Evolutionary conservation across 768 basidiomycete species (phyloP), one percentile per base, ranked within the genome.

Genomic region (Serendipita sp.): DNA sequence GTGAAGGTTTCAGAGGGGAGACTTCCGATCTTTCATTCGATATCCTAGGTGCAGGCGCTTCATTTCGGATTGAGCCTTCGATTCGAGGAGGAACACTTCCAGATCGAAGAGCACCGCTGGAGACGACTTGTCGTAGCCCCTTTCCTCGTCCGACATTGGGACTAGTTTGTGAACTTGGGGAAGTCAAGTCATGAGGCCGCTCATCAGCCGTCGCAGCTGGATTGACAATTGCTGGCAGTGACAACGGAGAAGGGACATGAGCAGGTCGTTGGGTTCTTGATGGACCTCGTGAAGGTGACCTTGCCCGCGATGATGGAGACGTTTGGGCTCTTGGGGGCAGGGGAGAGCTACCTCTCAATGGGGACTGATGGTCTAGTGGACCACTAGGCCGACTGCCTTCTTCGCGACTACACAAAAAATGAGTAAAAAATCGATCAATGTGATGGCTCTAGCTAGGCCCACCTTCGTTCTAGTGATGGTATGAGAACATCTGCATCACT

Each of bases 271-370:
- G 66, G 16, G 11, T 51, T 71, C 71, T 13, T 56, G 64, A 64
- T 69, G 69, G 62, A 4, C 76, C 75, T 33, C 73, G 81, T 42
- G 76, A 77, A 26, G 74, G 78, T 17, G 72, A 70, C 58, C 70
- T 60, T 17, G 66, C 61, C 60, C 68, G 61, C 4, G 33, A 28
- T 26, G 53, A 58, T 4, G 53, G 33, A 13, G 33, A 58, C 11
- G 53, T 58, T 11, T 28, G 33, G 26, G 53, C 24, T n/a, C 53
- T 4, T 34, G 24, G 24, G 9, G 22, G 53, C 31, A 13, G n/a
- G n/a, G 53, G 53, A 34, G 53, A 58, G 53, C 17, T 58, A 11
- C 26, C 53, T 26, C 53, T 22, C 31, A 58, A 33, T 4, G 53
- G 30, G 26, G 26, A n/a, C 9, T 26, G 24, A 34, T 58, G 20